These are phyloP conservation scores for Yamadazyma endophytica DNA, from an alignment of 805 yeast species.

Conservation along the genomic window DNA sequence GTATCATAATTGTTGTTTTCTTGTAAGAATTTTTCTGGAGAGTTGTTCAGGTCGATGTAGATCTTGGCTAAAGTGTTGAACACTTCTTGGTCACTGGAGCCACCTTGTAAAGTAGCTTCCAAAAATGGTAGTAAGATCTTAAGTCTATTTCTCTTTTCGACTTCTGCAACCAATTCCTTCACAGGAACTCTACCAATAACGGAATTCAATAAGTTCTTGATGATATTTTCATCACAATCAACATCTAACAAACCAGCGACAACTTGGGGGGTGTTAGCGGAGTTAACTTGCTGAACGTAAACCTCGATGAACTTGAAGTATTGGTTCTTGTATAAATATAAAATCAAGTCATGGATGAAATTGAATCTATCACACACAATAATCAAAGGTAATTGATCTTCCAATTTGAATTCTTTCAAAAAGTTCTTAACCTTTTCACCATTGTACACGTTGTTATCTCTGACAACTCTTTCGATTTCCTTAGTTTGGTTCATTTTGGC, in stretches of 20 bases:
- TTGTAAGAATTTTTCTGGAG: slow-evolving; percentile 92
- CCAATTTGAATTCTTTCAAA: slow-evolving; percentile 87
- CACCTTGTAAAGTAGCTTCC: slow-evolving; percentile 80
- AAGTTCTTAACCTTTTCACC: slow-evolving; percentile 98
- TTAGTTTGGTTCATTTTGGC: slow-evolving; percentile 83
- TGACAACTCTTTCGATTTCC: slow-evolving; percentile 93
- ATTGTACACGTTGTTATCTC: slow-evolving; percentile 90
- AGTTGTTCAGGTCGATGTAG: slow-evolving; percentile 95
- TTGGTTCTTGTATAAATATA: slow-evolving; percentile 92
- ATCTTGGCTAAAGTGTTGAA: slow-evolving; percentile 95
- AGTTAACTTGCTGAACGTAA: slow-evolving; percentile 96
- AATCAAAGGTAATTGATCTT: slow-evolving; percentile 93
- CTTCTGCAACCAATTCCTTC: slow-evolving; percentile 84
- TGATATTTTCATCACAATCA: slow-evolving; percentile 90
- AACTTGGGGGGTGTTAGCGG: slow-evolving; percentile 93
- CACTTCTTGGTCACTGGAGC: slow-evolving; percentile 85
- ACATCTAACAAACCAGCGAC: slow-evolving; percentile 95
- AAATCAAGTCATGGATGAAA: slow-evolving; percentile 88
- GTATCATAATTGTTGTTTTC: slow-evolving; percentile 91
- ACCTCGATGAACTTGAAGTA: slow-evolving; percentile 96
- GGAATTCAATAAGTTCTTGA: slow-evolving; percentile 72
- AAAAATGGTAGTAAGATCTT: slow-evolving; percentile 89
- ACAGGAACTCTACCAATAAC: slow-evolving; percentile 95
- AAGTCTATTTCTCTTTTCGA: slow-evolving; percentile 92
- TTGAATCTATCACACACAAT: slow-evolving; percentile 92